Conservation (phyloP, 1,284 basidiomycete species). For the Malassezia japonica region DNA sequence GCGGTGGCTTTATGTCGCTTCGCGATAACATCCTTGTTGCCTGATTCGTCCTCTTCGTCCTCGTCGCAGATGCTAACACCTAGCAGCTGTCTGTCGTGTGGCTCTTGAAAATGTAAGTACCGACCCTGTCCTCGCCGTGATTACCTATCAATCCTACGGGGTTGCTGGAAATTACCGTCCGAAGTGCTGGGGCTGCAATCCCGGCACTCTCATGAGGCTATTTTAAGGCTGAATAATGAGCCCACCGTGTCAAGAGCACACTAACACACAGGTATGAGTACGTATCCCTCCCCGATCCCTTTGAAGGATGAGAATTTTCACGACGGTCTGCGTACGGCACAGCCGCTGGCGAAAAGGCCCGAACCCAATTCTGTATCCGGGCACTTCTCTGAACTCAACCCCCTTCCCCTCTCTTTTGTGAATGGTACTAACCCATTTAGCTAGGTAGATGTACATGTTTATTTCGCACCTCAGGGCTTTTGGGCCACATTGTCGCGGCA, state of each 20-base stretch:
- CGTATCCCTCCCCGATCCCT: neutral
- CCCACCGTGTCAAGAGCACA: slow-evolving; percentile 1
- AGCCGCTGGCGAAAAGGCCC: slow-evolving; percentile 36
- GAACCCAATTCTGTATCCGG: slow-evolving; percentile 36
- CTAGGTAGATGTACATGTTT: slow-evolving; percentile 1
- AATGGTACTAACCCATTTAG: neutral
- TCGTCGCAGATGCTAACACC: slow-evolving; percentile 3
- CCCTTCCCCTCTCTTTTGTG: neutral
- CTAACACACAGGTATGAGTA: neutral
- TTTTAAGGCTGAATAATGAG: slow-evolving; percentile 39
- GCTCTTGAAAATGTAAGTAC: neutral
- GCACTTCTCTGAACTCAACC: slow-evolving; percentile 13
- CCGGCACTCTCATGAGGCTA: slow-evolving; percentile 25
- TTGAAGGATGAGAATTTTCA: slow-evolving; percentile 30
- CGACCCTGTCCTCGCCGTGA: slow-evolving; percentile 7
- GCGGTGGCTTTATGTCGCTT: slow-evolving; percentile 32
- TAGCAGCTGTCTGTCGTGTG: neutral
- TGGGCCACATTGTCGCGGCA: slow-evolving; percentile 22
- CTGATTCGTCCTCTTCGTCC: slow-evolving; percentile 9
- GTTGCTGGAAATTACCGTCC: slow-evolving; percentile 46
- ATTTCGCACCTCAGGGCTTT: slow-evolving; percentile 13
- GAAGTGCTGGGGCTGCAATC: slow-evolving; percentile 23
- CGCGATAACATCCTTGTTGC: slow-evolving; percentile 31
- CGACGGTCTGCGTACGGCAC: slow-evolving; percentile 41
- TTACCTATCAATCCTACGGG: slow-evolving; percentile 21